Percentiles rank a stretch among this genome's conserved stretches.
Evolutionary conservation across 768 basidiomycete genomes (phyloP).

Genomic region (Tubosaeta sp.): DNA sequence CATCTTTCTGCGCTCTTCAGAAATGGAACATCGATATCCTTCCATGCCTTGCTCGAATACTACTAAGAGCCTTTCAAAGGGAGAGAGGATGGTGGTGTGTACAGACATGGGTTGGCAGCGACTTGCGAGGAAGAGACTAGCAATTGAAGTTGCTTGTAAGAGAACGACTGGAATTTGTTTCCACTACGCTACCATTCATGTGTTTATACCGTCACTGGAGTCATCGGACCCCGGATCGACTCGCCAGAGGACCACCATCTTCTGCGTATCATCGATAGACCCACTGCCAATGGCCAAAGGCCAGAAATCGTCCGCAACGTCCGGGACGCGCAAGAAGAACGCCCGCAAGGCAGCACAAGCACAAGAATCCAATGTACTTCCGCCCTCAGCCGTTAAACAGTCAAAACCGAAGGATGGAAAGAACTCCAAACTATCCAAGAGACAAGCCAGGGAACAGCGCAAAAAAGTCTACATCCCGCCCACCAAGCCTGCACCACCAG

Average conservation of each 20-base stretch:
- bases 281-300: slow-evolving; percentile 37
- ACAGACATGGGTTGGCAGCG: too few relatives aligned
- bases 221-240: too few relatives aligned
- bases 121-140: too few relatives aligned
- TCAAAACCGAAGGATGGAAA: slow-evolving; percentile 49
- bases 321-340: slow-evolving; percentile 91
- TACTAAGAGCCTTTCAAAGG: too few relatives aligned
- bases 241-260: background rate
- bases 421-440: slow-evolving; percentile 39
- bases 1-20: too few relatives aligned
- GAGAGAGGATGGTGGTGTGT: too few relatives aligned
- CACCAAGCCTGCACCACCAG: slow-evolving; percentile 65
- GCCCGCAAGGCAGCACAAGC: slow-evolving; percentile 60
- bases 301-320: slow-evolving; percentile 73
- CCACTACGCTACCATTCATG: too few relatives aligned
- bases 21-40: too few relatives aligned
- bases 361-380: slow-evolving; percentile 15
- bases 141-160: too few relatives aligned
- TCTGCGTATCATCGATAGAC: background rate
- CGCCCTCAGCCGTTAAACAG: slow-evolving; percentile 37
- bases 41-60: too few relatives aligned
- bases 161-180: too few relatives aligned
- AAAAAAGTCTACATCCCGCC: slow-evolving; percentile 88
- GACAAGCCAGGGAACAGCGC: slow-evolving; percentile 62
- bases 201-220: too few relatives aligned